Conservation (phyloP, 2,329 filamentous ascomycete genomes). For the Penicillium fuscoglaucum region DNA sequence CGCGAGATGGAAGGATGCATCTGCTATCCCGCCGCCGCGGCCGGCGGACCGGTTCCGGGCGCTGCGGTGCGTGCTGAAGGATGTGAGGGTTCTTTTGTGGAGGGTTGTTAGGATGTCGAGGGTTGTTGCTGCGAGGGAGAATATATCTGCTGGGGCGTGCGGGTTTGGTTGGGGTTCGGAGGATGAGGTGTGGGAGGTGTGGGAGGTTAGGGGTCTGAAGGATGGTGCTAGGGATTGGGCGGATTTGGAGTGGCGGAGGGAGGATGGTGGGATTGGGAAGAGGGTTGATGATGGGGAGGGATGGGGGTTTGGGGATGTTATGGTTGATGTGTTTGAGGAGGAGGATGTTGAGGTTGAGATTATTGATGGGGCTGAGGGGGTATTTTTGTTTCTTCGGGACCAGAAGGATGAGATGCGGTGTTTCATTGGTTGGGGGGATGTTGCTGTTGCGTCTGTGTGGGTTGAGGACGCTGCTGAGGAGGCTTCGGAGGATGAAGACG, state of each 20-base stretch:
- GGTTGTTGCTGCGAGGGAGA: slow-evolving; percentile 59
- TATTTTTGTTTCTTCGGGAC: slow-evolving; percentile 21
- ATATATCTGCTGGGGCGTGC: slow-evolving; percentile 52
- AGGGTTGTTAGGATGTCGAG: slow-evolving; percentile 61
- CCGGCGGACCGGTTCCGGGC: slow-evolving; percentile 52
- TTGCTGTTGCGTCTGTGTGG: not conserved
- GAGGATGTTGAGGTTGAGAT: slow-evolving; percentile 12
- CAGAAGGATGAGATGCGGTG: slow-evolving; percentile 18
- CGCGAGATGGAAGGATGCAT: slow-evolving; percentile 58
- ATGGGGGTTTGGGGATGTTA: not conserved
- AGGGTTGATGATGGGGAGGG: slow-evolving; percentile 7
- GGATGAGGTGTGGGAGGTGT: slow-evolving; percentile 17
- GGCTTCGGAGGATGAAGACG: slow-evolving; percentile 33
- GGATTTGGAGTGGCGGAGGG: slow-evolving; percentile 37
- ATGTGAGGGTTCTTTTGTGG: slow-evolving; percentile 56
- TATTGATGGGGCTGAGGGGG: slow-evolving; percentile 35
- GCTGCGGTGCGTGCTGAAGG: slow-evolving; percentile 57
- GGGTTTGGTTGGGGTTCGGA: slow-evolving; percentile 23
- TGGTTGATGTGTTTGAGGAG: slow-evolving; percentile 18
- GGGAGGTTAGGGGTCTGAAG: slow-evolving; percentile 6
- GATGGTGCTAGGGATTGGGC: slow-evolving; percentile 38
- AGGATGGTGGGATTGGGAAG: slow-evolving; percentile 16
- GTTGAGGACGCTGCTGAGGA: slow-evolving; percentile 14
- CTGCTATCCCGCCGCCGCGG: slow-evolving; percentile 51
- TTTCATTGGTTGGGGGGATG: slow-evolving; percentile 4